Percentiles rank a stretch among this genome's conserved stretches.
These are phyloP conservation scores for Hanseniaspora mollemarum DNA, from an alignment of 805 yeast species.

Conservation along the genomic window DNA sequence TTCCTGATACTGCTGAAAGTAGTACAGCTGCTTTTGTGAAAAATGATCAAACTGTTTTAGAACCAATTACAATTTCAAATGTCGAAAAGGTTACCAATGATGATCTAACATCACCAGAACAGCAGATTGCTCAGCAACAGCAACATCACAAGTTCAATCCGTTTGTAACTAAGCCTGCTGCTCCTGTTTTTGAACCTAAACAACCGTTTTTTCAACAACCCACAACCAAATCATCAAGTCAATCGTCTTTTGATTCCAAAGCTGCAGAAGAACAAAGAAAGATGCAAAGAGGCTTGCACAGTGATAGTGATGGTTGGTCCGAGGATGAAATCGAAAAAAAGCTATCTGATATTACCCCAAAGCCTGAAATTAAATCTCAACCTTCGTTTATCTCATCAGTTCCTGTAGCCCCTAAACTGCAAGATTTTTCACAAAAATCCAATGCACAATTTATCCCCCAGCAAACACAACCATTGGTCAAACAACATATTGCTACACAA, in stretches of 20 bases:
- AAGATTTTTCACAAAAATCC: background rate
- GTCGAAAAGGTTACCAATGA: constrained; percentile 7
- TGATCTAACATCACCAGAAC: background rate
- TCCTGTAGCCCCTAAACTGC: constrained; percentile 11
- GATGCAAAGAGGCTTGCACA: constrained; percentile 46
- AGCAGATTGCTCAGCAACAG: constrained; percentile 16
- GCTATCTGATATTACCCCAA: constrained; percentile 13
- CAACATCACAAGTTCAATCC: constrained; percentile 38
- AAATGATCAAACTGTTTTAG: constrained; percentile 14
- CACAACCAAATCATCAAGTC: constrained; percentile 18
- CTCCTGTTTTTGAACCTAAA: constrained; percentile 6
- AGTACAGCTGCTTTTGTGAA: no score
- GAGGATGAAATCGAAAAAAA: constrained; percentile 3
- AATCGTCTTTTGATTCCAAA: constrained; percentile 37
- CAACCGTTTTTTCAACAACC: constrained; percentile 49
- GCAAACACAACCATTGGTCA: background rate
- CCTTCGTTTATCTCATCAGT: constrained; percentile 11
- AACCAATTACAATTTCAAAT: constrained; percentile 17
- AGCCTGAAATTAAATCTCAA: background rate
- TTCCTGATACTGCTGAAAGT: no score
- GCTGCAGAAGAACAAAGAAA: constrained; percentile 61
- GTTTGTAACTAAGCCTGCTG: constrained; percentile 32
- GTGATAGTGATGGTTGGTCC: constrained; percentile 30
- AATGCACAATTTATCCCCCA: background rate
- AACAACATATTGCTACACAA: background rate